Percentiles rank a stretch among this genome's conserved stretches.
These are phyloP conservation scores for Fagopyrum homotropicum DNA, from an alignment of 148 eudicot genomes.

Conservation along the genomic window DNA sequence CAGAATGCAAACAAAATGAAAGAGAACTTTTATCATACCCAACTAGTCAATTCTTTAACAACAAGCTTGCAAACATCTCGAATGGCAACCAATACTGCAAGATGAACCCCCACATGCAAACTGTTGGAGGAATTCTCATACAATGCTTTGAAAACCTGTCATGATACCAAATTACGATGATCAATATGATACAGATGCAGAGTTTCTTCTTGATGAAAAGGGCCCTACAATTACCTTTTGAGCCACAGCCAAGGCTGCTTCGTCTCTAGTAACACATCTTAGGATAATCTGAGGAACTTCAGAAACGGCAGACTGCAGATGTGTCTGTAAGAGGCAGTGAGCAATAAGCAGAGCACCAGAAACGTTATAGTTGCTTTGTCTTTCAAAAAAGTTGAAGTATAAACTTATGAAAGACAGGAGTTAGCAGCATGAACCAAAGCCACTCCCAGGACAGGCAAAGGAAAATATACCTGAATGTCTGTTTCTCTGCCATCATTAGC, in stretches of 20 bases:
- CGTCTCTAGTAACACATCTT: slow-evolving; percentile 80
- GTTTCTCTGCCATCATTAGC: slow-evolving; percentile 53
- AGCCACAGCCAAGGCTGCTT: slow-evolving; percentile 88
- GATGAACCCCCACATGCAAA: slow-evolving; percentile 67
- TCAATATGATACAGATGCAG: background rate
- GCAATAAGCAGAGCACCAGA: background rate
- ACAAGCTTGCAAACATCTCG: slow-evolving; percentile 96
- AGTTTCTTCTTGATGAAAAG: background rate
- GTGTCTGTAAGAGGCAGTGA: background rate
- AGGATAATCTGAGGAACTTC: slow-evolving; percentile 72
- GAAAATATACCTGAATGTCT: slow-evolving; percentile 65
- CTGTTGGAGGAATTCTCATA: slow-evolving; percentile 72
- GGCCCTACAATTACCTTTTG: slow-evolving; percentile 48
- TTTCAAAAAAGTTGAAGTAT: background rate
- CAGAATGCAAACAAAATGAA: background rate
- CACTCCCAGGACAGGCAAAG: background rate
- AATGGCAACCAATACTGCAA: slow-evolving; percentile 69
- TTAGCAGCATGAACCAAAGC: background rate
- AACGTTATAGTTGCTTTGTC: background rate
- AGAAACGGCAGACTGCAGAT: slow-evolving; percentile 26
- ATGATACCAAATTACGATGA: background rate
- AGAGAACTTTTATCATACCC: slow-evolving; percentile 47
- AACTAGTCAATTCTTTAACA: slow-evolving; percentile 83
- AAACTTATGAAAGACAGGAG: background rate
- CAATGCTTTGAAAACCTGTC: slow-evolving; percentile 75